Conservation (phyloP, 129 eudicot genomes). For the Escallonia rubra region DNA sequence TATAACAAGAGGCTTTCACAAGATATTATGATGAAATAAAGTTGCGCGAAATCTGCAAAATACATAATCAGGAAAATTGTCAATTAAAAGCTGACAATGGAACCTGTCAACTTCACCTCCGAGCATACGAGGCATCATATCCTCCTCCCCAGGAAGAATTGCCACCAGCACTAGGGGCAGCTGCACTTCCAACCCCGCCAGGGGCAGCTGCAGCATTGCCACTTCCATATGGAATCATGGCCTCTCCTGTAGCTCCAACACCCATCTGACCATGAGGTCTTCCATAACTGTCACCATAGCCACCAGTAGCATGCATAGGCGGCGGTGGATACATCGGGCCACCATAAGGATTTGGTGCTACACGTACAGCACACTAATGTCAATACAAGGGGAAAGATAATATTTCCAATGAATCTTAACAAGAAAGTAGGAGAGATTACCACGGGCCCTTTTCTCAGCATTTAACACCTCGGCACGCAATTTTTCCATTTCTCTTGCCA, state of each 20-base stretch:
- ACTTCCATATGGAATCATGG: slow-evolving; percentile 30
- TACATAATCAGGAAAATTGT: slow-evolving; percentile 5
- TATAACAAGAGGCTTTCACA: not conserved
- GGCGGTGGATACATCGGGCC: slow-evolving; percentile 40
- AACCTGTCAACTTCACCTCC: slow-evolving; percentile 7
- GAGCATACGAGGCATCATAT: slow-evolving; percentile 15
- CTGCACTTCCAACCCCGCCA: slow-evolving; percentile 5
- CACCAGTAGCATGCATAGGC: slow-evolving; percentile 31
- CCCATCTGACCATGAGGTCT: slow-evolving; percentile 29
- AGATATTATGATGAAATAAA: not conserved
- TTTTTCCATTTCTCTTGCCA: slow-evolving; percentile 63
- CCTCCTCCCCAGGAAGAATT: slow-evolving; percentile 42
- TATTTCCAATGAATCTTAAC: not conserved
- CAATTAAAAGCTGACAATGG: no score
- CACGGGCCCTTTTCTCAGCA: slow-evolving; percentile 60
- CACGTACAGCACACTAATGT: slow-evolving; percentile 14
- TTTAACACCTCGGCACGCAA: slow-evolving; percentile 54
- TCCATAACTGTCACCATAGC: slow-evolving; percentile 39
- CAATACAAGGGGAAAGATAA: not conserved
- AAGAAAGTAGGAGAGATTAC: slow-evolving; percentile 30
- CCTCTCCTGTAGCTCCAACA: slow-evolving; percentile 25
- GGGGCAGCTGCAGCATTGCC: slow-evolving; percentile 17
- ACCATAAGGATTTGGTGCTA: slow-evolving; percentile 35
- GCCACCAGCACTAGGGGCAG: slow-evolving; percentile 15
- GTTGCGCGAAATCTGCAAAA: slow-evolving; percentile 11